Base-by-base conservation (phyloP, 2,329 filamentous ascomycete genomes). In the Pseudocercospora ulei region DNA sequence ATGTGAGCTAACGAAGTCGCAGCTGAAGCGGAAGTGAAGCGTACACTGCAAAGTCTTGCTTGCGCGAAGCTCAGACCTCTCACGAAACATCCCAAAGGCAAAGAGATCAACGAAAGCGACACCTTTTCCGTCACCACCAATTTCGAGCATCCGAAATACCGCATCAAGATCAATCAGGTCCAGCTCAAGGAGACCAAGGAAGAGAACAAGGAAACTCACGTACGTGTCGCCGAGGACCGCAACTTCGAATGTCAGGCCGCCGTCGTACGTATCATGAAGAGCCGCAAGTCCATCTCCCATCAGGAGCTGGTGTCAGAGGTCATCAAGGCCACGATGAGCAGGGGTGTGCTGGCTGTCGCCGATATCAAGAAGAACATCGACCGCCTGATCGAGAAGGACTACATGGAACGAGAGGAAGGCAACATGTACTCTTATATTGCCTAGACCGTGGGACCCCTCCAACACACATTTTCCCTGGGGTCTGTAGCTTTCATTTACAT, bases 281-380 rank as follows among this genome's bases (percentile, higher is more conserved):
- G 79, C 49, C 73, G 85, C 49, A 95, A 95, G 73, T 74, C 66
- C 5, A 87, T 96, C 63, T 76, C 75, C 3, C 88, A 96, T 58
- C 70, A 76, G n/a, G 82, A 93, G 59, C 66, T 98, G 16, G 82
- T 96, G 12, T 78, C 81, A 2, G 87, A 96, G 66, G 86, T 94
- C 11, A 95, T 98, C 57, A 82, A 80, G 53, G 78, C 88, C 57
- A 98, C 88, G 1, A 83, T 80, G 67, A 83, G 75, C 50, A 72
- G 90, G 38, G 92, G 90, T 8, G 84, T 83, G 11, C 69, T 98
- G 43, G 87, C 93, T 56, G 74, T 86, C 25, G 70, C 70, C 1
- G 85, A 90, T 47, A 96, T 98, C 50, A 98, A 98, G 75, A 80
- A 81, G 66, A 92, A 96, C 61, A 95, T 98, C 62, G 90, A 96